Evolutionary conservation across 2,329 filamentous ascomycete species (phyloP).

Genomic region (Phialocephala subalpina): DNA sequence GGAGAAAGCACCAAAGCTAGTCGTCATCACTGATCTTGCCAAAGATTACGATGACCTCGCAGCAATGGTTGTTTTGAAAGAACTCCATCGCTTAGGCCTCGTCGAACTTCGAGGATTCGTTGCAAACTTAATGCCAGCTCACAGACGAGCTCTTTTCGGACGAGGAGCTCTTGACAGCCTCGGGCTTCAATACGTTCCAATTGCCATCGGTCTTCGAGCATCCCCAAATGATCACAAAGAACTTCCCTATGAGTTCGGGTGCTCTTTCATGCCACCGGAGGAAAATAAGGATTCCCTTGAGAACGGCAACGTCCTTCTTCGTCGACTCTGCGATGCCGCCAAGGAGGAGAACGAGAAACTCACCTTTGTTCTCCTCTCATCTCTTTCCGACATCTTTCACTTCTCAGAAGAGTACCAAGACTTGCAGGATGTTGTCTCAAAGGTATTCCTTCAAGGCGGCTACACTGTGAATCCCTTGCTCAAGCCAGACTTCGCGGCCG

Average conservation of each 20-base stretch:
- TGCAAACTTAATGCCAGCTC: constrained; percentile 27
- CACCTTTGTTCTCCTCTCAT: constrained; percentile 24
- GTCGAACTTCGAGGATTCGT: constrained; percentile 29
- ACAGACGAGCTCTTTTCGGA: constrained; percentile 24
- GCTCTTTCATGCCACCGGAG: constrained; percentile 3
- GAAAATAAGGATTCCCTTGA: constrained; percentile 15
- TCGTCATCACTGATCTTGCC: constrained; percentile 28
- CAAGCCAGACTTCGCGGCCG: constrained; percentile 4
- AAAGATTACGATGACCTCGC: constrained; percentile 32
- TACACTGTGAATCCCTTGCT: constrained; percentile 13
- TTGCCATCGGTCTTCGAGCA: constrained; percentile 17
- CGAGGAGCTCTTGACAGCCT: constrained; percentile 23
- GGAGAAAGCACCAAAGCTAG: constrained; percentile 9
- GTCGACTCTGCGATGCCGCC: neutral
- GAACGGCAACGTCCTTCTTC: neutral
- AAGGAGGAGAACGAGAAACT: constrained; percentile 13
- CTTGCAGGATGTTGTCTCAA: constrained; percentile 14
- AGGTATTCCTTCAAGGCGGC: constrained; percentile 32
- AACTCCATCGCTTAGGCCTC: constrained; percentile 25
- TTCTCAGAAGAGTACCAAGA: constrained; percentile 17
- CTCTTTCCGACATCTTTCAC: constrained; percentile 21
- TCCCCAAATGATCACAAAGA: neutral
- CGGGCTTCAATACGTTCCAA: constrained; percentile 22
- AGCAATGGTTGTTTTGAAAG: constrained; percentile 28
- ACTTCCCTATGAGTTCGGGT: constrained; percentile 23